Evolutionary conservation across 345 rosid genomes (phyloP).

Genomic region (Pistacia atlantica): DNA sequence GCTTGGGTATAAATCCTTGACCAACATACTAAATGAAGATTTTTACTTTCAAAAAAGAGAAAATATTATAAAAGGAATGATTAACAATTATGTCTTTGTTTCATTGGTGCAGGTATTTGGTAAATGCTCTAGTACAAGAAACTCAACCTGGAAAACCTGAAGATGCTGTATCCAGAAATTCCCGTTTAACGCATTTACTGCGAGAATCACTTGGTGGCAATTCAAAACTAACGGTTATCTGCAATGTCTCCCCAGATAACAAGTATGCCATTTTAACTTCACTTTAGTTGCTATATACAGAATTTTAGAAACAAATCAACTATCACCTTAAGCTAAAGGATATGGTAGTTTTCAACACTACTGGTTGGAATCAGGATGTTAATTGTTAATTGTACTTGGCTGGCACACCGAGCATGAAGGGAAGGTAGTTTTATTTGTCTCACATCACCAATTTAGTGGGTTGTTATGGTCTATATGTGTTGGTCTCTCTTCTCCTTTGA

Average conservation of each 20-base stretch:
- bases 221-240: conserved; percentile 82
- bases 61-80: not conserved
- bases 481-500: no score
- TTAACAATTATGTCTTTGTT: conserved; percentile 14
- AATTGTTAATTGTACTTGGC: no score
- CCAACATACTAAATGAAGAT: not conserved
- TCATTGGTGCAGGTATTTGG: conserved; percentile 63
- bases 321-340: no score
- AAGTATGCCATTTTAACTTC: conserved; percentile 44
- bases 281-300: conserved; percentile 3
- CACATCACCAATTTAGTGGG: no score
- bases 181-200: conserved; percentile 77
- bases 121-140: conserved; percentile 57
- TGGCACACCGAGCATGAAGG: no score
- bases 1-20: conserved; percentile 65
- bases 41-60: not conserved
- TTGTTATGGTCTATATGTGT: no score
- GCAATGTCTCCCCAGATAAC: conserved; percentile 68
- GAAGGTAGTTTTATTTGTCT: no score
- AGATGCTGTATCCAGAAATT: conserved; percentile 54
- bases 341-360: no score
- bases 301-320: not conserved
- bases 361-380: no score
- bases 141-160: conserved; percentile 41
- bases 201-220: conserved; percentile 96